Percentiles rank a stretch among this genome's conserved stretches.
phyloP scores from a whole-genome alignment of 2,329 filamentous ascomycete genomes.

The Coniella vitis region DNA sequence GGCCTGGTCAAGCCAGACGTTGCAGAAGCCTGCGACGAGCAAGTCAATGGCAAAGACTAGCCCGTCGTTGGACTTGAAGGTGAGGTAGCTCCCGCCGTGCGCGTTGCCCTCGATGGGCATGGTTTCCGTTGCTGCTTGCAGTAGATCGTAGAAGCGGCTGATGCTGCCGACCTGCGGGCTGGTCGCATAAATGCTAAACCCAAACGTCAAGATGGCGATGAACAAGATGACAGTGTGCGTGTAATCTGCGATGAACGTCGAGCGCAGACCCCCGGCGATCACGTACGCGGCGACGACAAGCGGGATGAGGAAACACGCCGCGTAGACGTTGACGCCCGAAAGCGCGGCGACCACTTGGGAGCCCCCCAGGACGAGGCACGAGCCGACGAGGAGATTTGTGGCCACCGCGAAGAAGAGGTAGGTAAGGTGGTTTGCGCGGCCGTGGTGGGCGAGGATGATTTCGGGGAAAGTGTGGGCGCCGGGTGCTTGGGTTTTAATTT shows the following conservation, averaged over 20 bases:
- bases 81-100: conserved; percentile 30
- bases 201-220: conserved; percentile 31
- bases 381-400: conserved; percentile 35
- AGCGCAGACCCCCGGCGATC: conserved; percentile 31
- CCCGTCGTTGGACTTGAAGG: conserved; percentile 28
- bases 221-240: conserved; percentile 34
- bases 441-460: conserved; percentile 32
- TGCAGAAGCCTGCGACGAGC: conserved; percentile 30
- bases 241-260: conserved; percentile 36
- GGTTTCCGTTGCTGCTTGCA: conserved; percentile 24
- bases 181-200: conserved; percentile 29
- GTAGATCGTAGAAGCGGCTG: conserved; percentile 29
- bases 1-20: conserved; percentile 34
- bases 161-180: conserved; percentile 26
- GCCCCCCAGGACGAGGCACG: conserved; percentile 32
- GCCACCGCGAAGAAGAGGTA: conserved; percentile 33
- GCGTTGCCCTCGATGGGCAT: conserved; percentile 28
- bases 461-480: conserved; percentile 36
- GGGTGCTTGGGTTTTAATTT: conserved; percentile 33
- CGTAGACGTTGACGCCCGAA: conserved; percentile 35
- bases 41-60: conserved; percentile 31
- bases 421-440: conserved; percentile 29
- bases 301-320: conserved; percentile 32
- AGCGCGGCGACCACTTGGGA: conserved; percentile 31
- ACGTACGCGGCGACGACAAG: conserved; percentile 32